A percentile compares a stretch with the other conserved stretches of the same genome.
phyloP scores from a whole-genome alignment of 208 protist genomes.

The Angomonas ambiguus region DNA sequence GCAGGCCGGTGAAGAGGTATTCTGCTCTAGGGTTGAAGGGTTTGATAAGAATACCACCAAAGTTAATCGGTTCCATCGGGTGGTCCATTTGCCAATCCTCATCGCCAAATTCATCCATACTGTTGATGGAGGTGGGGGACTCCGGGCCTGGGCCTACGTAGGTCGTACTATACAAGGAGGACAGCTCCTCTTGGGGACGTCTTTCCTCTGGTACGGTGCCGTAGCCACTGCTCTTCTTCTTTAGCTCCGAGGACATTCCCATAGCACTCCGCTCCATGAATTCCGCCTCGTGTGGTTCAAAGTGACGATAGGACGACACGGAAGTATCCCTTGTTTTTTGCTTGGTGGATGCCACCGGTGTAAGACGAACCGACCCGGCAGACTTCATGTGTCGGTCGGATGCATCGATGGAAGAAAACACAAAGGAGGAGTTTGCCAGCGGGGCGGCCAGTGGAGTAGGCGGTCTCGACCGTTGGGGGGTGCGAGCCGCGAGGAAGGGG shows the following conservation, averaged over 20 bases:
- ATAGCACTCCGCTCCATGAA: slow-evolving; percentile 5
- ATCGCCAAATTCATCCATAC: slow-evolving; percentile 60
- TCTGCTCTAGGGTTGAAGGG: slow-evolving; percentile 83
- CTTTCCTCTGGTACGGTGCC: neutral
- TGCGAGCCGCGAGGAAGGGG: neutral
- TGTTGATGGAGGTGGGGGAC: slow-evolving; percentile 26
- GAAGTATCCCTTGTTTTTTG: neutral
- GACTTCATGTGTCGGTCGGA: slow-evolving; percentile 28
- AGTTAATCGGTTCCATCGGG: slow-evolving; percentile 67
- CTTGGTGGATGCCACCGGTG: slow-evolving; percentile 19
- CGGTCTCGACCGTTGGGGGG: neutral
- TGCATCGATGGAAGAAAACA: slow-evolving; percentile 40
- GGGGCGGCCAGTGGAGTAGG: neutral
- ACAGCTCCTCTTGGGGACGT: neutral
- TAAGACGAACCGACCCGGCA: slow-evolving; percentile 33
- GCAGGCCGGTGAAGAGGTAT: slow-evolving; percentile 79
- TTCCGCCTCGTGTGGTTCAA: neutral
- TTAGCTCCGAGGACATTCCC: neutral
- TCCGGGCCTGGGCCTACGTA: slow-evolving; percentile 3
- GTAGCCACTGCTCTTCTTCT: neutral
- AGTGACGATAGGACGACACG: neutral
- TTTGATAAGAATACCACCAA: slow-evolving; percentile 67
- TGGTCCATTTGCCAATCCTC: slow-evolving; percentile 75
- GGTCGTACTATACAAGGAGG: slow-evolving; percentile 4
- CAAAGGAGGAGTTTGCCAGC: slow-evolving; percentile 19